Percentiles rank a stretch among this genome's conserved stretches.
Conservation (phyloP, 805 yeast species). For the Candida namnaoensis region DNA sequence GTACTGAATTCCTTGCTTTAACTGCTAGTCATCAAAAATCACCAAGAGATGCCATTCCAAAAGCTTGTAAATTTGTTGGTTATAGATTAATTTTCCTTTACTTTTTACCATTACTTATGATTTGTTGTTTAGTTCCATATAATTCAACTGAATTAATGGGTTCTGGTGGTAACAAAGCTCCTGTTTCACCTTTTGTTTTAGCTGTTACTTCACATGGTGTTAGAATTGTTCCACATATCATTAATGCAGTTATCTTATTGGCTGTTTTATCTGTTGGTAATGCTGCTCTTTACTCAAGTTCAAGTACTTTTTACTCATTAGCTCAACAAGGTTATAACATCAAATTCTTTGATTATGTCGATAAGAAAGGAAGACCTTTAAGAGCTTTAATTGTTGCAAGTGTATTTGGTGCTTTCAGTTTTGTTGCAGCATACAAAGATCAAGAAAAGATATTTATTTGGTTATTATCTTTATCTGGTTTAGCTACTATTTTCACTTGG, state of each 20-base stretch:
- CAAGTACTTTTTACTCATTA: slow-evolving; percentile 44
- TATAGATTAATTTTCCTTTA: slow-evolving; percentile 46
- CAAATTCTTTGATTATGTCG: slow-evolving; percentile 38
- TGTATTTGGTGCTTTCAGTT: slow-evolving; percentile 49
- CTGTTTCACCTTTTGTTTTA: slow-evolving; percentile 65
- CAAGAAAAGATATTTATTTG: slow-evolving; percentile 54
- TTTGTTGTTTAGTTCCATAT: slow-evolving; percentile 49
- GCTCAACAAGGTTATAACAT: slow-evolving; percentile 59
- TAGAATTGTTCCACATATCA: slow-evolving; percentile 48
- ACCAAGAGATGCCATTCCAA: slow-evolving; percentile 48
- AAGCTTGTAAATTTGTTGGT: slow-evolving; percentile 45
- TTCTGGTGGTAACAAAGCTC: slow-evolving; percentile 25
- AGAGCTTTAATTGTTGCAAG: slow-evolving; percentile 41
- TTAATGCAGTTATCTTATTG: slow-evolving; percentile 56
- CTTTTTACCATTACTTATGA: slow-evolving; percentile 35
- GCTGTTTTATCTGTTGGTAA: slow-evolving; percentile 53
- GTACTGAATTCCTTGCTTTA: slow-evolving; percentile 48
- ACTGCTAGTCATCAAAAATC: slow-evolving; percentile 46
- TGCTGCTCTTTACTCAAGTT: slow-evolving; percentile 42
- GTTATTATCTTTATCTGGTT: slow-evolving; percentile 54
- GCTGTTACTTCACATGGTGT: slow-evolving; percentile 50
- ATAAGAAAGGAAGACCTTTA: slow-evolving; percentile 51
- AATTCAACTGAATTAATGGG: slow-evolving; percentile 35
- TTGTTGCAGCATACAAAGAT: slow-evolving; percentile 52
- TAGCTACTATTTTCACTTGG: slow-evolving; percentile 60